Conservation (phyloP, 2,329 filamentous ascomycete genomes). For the Ceratocystis eucalypticola region DNA sequence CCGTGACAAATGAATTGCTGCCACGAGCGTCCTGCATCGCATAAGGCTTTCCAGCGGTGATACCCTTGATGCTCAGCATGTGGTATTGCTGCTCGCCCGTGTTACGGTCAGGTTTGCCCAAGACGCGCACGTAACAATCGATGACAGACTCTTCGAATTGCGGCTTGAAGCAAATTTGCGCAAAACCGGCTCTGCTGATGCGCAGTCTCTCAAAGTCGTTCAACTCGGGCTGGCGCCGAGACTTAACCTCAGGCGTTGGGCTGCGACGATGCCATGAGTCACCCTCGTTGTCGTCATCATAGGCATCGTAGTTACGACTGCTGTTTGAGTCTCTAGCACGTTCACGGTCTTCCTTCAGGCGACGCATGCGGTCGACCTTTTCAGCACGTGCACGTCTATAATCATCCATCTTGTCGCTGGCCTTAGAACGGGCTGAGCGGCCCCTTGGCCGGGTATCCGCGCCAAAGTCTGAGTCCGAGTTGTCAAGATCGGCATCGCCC, state of each 20-base stretch:
- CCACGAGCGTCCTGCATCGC: slow-evolving; percentile 68
- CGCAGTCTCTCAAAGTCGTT: slow-evolving; percentile 74
- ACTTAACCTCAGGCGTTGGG: slow-evolving; percentile 46
- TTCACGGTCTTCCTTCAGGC: slow-evolving; percentile 44
- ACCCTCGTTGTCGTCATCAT: slow-evolving; percentile 61
- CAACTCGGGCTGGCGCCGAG: slow-evolving; percentile 41
- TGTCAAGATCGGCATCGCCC: slow-evolving; percentile 63
- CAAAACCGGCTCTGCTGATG: slow-evolving; percentile 74
- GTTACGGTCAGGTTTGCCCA: slow-evolving; percentile 61
- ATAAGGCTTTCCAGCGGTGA: slow-evolving; percentile 68
- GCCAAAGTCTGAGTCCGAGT: slow-evolving; percentile 52
- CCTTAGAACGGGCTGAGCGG: slow-evolving; percentile 31
- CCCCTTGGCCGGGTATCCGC: slow-evolving; percentile 51
- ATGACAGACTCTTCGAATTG: slow-evolving; percentile 70
- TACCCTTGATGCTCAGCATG: slow-evolving; percentile 49
- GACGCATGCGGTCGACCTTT: slow-evolving; percentile 50
- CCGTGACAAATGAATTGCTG: slow-evolving; percentile 52
- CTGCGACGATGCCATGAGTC: slow-evolving; percentile 55
- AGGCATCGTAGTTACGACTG: slow-evolving; percentile 39
- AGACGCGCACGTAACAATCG: slow-evolving; percentile 76
- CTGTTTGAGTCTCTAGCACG: slow-evolving; percentile 35
- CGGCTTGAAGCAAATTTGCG: slow-evolving; percentile 84
- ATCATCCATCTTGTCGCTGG: slow-evolving; percentile 35
- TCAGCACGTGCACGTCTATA: slow-evolving; percentile 49
- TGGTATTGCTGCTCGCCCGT: slow-evolving; percentile 69